Conservation (phyloP, 768 basidiomycete genomes). For the Candolleomyces aberdarensis region DNA sequence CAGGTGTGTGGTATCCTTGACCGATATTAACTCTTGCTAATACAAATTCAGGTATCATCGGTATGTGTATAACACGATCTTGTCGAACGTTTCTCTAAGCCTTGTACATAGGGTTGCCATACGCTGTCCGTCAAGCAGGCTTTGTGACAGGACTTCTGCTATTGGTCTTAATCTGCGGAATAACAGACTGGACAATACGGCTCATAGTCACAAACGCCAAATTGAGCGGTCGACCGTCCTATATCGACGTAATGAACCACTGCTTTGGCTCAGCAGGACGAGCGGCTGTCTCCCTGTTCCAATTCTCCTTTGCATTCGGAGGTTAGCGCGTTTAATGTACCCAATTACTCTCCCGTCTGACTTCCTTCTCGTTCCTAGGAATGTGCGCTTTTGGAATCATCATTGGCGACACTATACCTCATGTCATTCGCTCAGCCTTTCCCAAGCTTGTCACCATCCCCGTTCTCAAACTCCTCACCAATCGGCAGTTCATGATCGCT, state of each 20-base stretch:
- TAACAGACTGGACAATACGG: slow-evolving; percentile 98
- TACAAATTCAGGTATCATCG: slow-evolving; percentile 59
- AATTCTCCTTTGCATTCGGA: slow-evolving; percentile 97
- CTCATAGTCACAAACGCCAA: slow-evolving; percentile 96
- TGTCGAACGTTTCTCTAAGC: not conserved
- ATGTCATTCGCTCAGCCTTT: slow-evolving; percentile 86
- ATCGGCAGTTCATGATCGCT: slow-evolving; percentile 86
- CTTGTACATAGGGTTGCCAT: slow-evolving; percentile 69
- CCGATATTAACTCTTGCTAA: slow-evolving; percentile 9
- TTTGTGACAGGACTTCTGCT: slow-evolving; percentile 87
- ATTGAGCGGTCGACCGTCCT: slow-evolving; percentile 86
- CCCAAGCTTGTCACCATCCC: slow-evolving; percentile 66
- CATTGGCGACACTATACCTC: slow-evolving; percentile 95
- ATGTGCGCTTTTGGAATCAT: slow-evolving; percentile 99
- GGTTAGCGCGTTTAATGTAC: slow-evolving; percentile 42
- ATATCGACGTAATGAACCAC: slow-evolving; percentile 91
- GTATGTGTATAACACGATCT: slow-evolving; percentile 33
- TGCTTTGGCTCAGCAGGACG: slow-evolving; percentile 92
- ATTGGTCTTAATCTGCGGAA: slow-evolving; percentile 69
- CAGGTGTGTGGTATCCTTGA: slow-evolving; percentile 50
- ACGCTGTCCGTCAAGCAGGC: slow-evolving; percentile 92
- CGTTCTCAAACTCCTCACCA: slow-evolving; percentile 71
- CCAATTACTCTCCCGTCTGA: not conserved
- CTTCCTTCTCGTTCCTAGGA: slow-evolving; percentile 39
- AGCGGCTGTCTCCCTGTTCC: slow-evolving; percentile 93